Conservation (phyloP, 106 monocot species). For the Triglochin maritima region DNA sequence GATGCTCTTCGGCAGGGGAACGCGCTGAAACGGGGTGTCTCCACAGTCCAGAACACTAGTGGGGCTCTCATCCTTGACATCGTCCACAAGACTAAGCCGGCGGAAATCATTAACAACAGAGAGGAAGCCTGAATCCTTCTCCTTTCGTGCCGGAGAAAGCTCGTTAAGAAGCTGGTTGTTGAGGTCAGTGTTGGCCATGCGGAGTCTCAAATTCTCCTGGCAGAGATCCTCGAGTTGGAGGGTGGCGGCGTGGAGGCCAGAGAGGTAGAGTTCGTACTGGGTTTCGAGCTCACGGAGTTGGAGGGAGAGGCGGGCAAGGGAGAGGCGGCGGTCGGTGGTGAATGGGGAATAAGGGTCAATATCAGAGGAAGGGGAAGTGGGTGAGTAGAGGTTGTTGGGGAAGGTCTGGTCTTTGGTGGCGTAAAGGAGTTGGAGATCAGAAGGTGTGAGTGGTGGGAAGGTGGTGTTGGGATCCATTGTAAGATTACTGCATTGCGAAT, state of each 20-base stretch:
- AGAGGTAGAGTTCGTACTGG: conserved; percentile 55
- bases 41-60: neutral
- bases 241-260: conserved; percentile 43
- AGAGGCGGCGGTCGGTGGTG: conserved; percentile 30
- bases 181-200: conserved; percentile 56
- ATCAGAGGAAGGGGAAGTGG: too few relatives aligned
- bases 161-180: conserved; percentile 17
- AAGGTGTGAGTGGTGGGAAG: too few relatives aligned
- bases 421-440: too few relatives aligned
- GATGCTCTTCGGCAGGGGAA: conserved; percentile 72
- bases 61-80: too few relatives aligned
- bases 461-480: too few relatives aligned
- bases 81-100: conserved; percentile 14
- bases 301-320: conserved; percentile 48
- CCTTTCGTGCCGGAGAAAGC: conserved; percentile 1
- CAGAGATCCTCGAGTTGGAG: conserved; percentile 50
- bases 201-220: conserved; percentile 58
- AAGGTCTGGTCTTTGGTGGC: too few relatives aligned
- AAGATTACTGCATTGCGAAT: too few relatives aligned
- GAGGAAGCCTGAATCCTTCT: too few relatives aligned
- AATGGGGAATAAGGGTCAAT: too few relatives aligned
- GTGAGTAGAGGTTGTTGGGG: too few relatives aligned
- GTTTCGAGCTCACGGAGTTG: conserved; percentile 49
- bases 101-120: conserved; percentile 36
- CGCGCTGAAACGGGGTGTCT: neutral